Evolutionary conservation across 768 basidiomycete species (phyloP).

Genomic region (Naganishia vaughanmartiniae): DNA sequence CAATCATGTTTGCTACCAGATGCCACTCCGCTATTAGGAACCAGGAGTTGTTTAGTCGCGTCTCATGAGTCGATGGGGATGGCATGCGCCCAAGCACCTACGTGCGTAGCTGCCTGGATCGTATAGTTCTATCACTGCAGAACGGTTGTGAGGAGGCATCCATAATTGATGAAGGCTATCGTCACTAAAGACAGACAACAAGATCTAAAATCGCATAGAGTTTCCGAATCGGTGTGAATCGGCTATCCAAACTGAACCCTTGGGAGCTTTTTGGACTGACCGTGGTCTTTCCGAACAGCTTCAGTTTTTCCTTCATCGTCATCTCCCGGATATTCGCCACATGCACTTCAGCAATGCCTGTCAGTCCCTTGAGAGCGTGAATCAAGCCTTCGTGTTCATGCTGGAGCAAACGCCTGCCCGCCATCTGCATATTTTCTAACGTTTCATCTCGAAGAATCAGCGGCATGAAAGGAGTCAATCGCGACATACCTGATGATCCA

Average conservation of each 20-base stretch:
- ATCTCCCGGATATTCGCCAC: conserved; percentile 42
- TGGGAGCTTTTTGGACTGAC: not conserved
- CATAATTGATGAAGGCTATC: conserved; percentile 42
- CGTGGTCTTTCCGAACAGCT: conserved; percentile 34
- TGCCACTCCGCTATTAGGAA: conserved; percentile 39
- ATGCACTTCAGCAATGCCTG: conserved; percentile 46
- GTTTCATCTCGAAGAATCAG: not conserved
- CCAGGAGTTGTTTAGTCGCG: not conserved
- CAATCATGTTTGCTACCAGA: conserved; percentile 38
- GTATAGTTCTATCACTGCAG: conserved; percentile 45
- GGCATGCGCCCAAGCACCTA: conserved; percentile 19
- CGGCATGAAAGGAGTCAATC: not conserved
- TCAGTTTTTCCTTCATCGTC: conserved; percentile 38
- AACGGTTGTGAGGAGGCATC: conserved; percentile 41
- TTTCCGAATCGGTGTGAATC: no score
- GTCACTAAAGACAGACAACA: conserved; percentile 43
- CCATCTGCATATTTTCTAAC: conserved; percentile 28
- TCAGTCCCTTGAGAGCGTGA: conserved; percentile 41
- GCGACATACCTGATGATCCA: conserved; percentile 40
- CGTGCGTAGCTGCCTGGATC: conserved; percentile 45
- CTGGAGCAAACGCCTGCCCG: conserved; percentile 35
- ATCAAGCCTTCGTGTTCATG: conserved; percentile 40
- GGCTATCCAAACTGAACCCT: no score
- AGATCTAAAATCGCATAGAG: conserved; percentile 31
- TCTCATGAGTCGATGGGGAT: not conserved